Evolutionary conservation across 345 rosid species (phyloP), one percentile per base, ranked within the genome.

Genomic region (Citrus cavaleriei): DNA sequence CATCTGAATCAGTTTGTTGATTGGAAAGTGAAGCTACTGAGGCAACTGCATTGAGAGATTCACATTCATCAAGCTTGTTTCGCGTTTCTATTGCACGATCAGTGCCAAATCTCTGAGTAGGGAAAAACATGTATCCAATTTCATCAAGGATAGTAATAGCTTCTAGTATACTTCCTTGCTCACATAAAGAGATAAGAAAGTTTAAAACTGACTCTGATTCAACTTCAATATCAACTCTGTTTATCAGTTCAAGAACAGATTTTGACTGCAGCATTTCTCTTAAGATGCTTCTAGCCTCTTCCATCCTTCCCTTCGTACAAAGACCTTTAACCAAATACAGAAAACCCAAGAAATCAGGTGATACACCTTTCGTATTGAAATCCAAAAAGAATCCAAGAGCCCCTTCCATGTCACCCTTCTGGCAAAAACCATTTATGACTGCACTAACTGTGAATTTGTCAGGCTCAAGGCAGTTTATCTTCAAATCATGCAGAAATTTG

Each of bases 231-330:
- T 86, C 84, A 67, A 89, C 85, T 76, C 68, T 89, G 63, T 85
- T 87, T 78, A 92, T 85, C 79, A 92, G 74, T 83, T 88, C 90
- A 78, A 87, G 68, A 72, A 86, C 86, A 59, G 92, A 83, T 81
- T 84, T 72, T 70, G 91, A 84, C 81, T 83, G 90, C 82, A 95
- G 91, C 99, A 93, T 93, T 78, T 95, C 97, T 86, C 95, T 89
- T 84, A 95, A 84, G 70, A 90, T 81, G 68, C 81, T 83, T 76
- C 96, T 88, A 1, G 99, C 90, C 86, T 95, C 98, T 85, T 95
- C 98, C 91, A 95, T 92, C 83, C 97, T 87, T 79, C 99, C 97
- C 84, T 95, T 93, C 10, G 87, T 86, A 85, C 82, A 85, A 25
- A 95, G 89, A 54, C 99, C 99, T 78, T 90, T 87, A 61, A 89